These are phyloP conservation scores for Ogataea chonburiensis DNA, from an alignment of 805 yeast genomes.

Conservation along the genomic window DNA sequence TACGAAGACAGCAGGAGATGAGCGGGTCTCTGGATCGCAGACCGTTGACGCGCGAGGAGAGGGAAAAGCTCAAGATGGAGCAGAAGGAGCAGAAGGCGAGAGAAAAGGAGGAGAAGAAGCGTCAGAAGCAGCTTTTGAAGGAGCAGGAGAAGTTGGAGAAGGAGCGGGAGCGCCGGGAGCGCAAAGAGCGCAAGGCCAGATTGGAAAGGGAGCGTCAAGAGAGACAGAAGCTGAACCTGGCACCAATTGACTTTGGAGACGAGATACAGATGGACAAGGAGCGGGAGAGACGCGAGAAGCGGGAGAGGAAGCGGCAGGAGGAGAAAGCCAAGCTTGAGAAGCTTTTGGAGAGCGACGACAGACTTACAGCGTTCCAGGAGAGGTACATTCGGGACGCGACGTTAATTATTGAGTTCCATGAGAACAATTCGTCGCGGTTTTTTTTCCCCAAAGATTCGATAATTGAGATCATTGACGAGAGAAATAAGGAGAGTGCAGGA, in stretches of 20 bases:
- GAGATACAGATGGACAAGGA: conserved; percentile 20
- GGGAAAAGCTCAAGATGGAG: conserved; percentile 20
- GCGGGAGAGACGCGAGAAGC: conserved; percentile 17
- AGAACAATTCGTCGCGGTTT: conserved; percentile 72
- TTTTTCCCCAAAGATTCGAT: conserved; percentile 75
- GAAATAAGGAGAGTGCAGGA: conserved; percentile 25
- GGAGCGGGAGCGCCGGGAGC: conserved; percentile 22
- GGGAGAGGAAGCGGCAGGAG: conserved; percentile 22
- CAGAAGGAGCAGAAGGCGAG: conserved; percentile 25
- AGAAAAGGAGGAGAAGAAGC: conserved; percentile 25
- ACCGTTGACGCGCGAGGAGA: conserved; percentile 22
- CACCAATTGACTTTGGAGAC: conserved; percentile 16
- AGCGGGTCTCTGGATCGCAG: conserved; percentile 24
- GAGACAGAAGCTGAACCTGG: conserved; percentile 15
- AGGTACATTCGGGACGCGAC: conserved; percentile 67
- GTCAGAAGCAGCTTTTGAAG: conserved; percentile 24
- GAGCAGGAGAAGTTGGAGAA: conserved; percentile 24
- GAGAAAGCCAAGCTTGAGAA: conserved; percentile 17
- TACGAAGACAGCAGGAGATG: conserved; percentile 15
- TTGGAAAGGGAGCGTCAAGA: conserved; percentile 19
- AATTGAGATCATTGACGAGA: conserved; percentile 51
- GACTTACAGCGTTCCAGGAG: conserved; percentile 75
- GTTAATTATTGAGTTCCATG: conserved; percentile 80
- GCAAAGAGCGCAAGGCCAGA: conserved; percentile 19
- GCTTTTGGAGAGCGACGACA: conserved; percentile 45